Evolutionary conservation across 2,329 filamentous ascomycete species (phyloP), one percentile per base, ranked within the genome.

Genomic region (Coniella vitis): DNA sequence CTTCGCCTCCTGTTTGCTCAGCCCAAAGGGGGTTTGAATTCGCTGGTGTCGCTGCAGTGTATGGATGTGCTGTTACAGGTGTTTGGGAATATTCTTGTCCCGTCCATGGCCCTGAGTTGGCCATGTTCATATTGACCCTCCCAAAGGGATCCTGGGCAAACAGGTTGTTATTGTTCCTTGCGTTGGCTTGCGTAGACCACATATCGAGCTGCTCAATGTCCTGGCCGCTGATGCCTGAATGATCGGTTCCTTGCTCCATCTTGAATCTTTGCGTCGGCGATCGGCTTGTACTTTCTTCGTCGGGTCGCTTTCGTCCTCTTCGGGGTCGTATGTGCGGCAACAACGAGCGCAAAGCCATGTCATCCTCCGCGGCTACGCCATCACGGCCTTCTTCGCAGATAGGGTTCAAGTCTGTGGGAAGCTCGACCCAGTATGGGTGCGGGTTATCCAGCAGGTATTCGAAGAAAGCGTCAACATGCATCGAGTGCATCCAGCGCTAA

Each of bases 381-480:
- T 95, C 90, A 38, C 90, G 80, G 14, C 81, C 79, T 29, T 78
- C 73, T 35, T 83, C 75, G 21, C 78, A 76, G 32, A 84, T 73
- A 2, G 84, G 79, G 47, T 83, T 78, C 25, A 78, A 71, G 13
- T 77, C 74, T 5, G 75, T 70, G 0, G 90, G 90, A 20, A 95
- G 76, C 32, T 88, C 79, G 14, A 78, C 83, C 71, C 85, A 95
- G 65, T 96, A 96, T 0, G 79, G 69, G 64, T 94, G 89, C 21
- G 78, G 71, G 55, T 89, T 89, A 42, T 82, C 81, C 54, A 91
- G 75, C 17, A 94, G 79, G 63, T 89, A 96, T 63, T 95, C 89
- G 60, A 95, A 96, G 64, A 96, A 96, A 10, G 89, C 87, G 71
- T 95, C 88, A 45, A 95, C 82, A 63, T 95, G 90, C 86, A 95